Percentiles rank a stretch among this genome's conserved stretches.
Conservation (phyloP, 768 basidiomycete species). For the Tephrocybe sp. region DNA sequence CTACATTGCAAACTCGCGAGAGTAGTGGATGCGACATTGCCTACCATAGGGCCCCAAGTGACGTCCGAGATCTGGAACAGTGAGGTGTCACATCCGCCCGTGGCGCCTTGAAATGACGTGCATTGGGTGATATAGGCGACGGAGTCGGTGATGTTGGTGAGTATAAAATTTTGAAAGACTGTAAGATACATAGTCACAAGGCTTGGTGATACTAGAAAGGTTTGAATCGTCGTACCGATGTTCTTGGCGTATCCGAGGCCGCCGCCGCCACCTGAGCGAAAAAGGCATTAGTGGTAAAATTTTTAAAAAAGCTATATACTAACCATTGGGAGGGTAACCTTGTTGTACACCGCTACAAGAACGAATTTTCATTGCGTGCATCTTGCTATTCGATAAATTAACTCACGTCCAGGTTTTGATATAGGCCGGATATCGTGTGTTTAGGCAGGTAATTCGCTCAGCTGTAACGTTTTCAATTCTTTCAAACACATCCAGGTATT, state of each 20-base stretch:
- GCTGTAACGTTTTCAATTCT: slow-evolving; percentile 29
- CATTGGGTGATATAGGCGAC: slow-evolving; percentile 25
- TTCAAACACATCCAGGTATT: slow-evolving; percentile 28
- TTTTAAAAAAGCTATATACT: not conserved
- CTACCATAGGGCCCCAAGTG: slow-evolving; percentile 26
- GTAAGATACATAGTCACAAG: too few relatives aligned
- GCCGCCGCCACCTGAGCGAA: slow-evolving; percentile 31
- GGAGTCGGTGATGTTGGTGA: slow-evolving; percentile 18
- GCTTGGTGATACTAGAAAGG: too few relatives aligned
- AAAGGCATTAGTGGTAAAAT: not conserved
- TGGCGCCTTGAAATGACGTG: slow-evolving; percentile 29
- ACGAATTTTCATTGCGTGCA: too few relatives aligned
- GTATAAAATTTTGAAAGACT: slow-evolving; percentile 25
- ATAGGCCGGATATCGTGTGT: slow-evolving; percentile 25
- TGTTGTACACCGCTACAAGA: slow-evolving; percentile 21
- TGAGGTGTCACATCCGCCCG: slow-evolving; percentile 30
- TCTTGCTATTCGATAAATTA: too few relatives aligned
- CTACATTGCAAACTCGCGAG: slow-evolving; percentile 29
- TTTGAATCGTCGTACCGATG: slow-evolving; percentile 21
- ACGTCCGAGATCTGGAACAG: slow-evolving; percentile 31
- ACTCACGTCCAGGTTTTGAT: slow-evolving; percentile 34
- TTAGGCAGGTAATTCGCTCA: slow-evolving; percentile 21
- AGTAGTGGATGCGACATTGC: slow-evolving; percentile 19
- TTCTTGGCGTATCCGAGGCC: slow-evolving; percentile 29
- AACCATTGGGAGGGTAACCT: slow-evolving; percentile 30